Conservation (phyloP, 768 basidiomycete species). For the Boletellus emodensis region DNA sequence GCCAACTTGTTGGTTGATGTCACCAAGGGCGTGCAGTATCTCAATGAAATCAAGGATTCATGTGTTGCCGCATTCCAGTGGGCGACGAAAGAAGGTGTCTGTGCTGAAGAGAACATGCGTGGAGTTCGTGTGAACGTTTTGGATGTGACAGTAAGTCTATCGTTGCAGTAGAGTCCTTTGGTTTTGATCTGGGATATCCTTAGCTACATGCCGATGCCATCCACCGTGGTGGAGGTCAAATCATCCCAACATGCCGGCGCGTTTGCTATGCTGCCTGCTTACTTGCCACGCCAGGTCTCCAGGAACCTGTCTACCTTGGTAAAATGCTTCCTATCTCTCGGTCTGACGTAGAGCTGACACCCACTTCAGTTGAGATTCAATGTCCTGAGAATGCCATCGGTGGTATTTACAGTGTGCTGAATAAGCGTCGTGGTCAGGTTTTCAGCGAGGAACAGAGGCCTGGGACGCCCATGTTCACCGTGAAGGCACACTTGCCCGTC, state of each 20-base stretch:
- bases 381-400: conserved; percentile 97
- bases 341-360: conserved; percentile 10
- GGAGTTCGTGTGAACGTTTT: conserved; percentile 94
- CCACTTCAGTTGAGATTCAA: conserved; percentile 82
- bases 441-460: conserved; percentile 96
- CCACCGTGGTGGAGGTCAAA: conserved; percentile 98
- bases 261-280: conserved; percentile 94
- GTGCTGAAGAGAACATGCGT: conserved; percentile 98
- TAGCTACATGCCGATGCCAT: conserved; percentile 98
- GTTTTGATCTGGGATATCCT: not conserved
- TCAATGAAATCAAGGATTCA: conserved; percentile 99
- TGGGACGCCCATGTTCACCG: conserved; percentile 99
- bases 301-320: conserved; percentile 96
- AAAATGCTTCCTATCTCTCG: conserved; percentile 13
- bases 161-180: not conserved
- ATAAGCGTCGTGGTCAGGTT: conserved; percentile 97
- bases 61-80: conserved; percentile 99
- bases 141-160: conserved; percentile 79
- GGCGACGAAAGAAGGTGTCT: conserved; percentile 98
- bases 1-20: conserved; percentile 96
- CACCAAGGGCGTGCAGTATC: conserved; percentile 98
- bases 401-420: conserved; percentile 91
- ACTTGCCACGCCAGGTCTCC: conserved; percentile 85
- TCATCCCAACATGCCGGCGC: conserved; percentile 96
- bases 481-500: conserved; percentile 95